A percentile compares a stretch with the other conserved stretches of the same genome.
Conservation (phyloP, 352 stramenopile species). For the Blastocystis sp. region DNA sequence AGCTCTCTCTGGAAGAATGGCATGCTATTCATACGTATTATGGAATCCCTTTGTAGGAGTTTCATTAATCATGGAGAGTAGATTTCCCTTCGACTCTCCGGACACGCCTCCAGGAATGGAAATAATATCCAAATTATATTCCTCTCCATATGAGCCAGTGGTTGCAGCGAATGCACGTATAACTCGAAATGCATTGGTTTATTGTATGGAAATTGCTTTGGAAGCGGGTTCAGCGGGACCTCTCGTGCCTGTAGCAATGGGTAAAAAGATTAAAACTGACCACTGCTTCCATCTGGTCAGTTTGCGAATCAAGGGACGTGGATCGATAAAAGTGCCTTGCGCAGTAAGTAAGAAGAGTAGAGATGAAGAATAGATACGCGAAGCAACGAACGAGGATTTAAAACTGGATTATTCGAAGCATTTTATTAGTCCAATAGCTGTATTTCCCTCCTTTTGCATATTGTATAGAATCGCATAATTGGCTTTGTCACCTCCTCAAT, state of each 20-base stretch:
- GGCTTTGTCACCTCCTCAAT: constrained; percentile 15
- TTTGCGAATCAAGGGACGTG: background rate
- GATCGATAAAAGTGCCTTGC: background rate
- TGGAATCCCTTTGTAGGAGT: background rate
- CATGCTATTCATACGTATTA: constrained; percentile 7
- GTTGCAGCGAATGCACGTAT: background rate
- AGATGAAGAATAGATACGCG: background rate
- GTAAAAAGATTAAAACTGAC: background rate
- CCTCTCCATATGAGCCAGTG: background rate
- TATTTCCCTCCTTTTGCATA: background rate
- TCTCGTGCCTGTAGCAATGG: background rate
- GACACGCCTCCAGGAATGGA: constrained; percentile 22
- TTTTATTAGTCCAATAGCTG: background rate
- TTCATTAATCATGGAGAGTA: background rate
- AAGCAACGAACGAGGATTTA: background rate
- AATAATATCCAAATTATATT: background rate
- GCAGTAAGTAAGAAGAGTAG: background rate
- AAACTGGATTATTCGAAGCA: background rate
- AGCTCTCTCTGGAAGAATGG: constrained; percentile 2
- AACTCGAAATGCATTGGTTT: background rate
- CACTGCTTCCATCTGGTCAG: background rate
- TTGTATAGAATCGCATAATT: background rate
- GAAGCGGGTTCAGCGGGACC: background rate
- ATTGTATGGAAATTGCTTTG: background rate
- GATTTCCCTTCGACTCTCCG: constrained; percentile 19